phyloP scores from a whole-genome alignment of 2,329 filamentous ascomycete species.

The Bipolaris cookei region DNA sequence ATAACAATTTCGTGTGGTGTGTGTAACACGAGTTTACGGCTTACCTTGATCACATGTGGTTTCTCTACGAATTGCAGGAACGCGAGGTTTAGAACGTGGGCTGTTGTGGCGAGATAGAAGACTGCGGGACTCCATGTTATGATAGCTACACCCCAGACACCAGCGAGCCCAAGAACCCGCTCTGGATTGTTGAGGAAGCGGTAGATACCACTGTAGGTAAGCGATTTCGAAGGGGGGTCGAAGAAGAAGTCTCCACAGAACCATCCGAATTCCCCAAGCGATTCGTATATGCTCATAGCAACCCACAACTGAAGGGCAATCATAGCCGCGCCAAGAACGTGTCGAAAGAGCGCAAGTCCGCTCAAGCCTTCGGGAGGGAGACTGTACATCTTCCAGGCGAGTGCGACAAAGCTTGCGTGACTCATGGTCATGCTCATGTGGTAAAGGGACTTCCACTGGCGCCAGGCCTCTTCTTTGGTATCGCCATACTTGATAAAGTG shows the following conservation, averaged over 20 bases:
- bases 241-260: conserved; percentile 89
- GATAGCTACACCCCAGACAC: conserved; percentile 92
- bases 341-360: conserved; percentile 83
- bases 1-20: neutral
- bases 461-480: conserved; percentile 88
- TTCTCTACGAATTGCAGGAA: conserved; percentile 95
- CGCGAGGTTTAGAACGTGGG: conserved; percentile 81
- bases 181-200: conserved; percentile 98
- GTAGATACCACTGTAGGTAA: conserved; percentile 97
- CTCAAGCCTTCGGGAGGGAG: conserved; percentile 86
- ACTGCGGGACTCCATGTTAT: conserved; percentile 90
- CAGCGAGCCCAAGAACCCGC: conserved; percentile 88
- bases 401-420: conserved; percentile 85
- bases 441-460: conserved; percentile 96
- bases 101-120: conserved; percentile 83
- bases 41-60: conserved; percentile 74
- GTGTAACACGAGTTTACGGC: neutral
- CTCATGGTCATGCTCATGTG: conserved; percentile 91
- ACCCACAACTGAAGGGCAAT: conserved; percentile 93
- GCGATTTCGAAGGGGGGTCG: conserved; percentile 76
- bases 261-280: conserved; percentile 96
- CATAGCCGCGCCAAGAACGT: conserved; percentile 80
- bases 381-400: conserved; percentile 95
- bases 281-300: conserved; percentile 89
- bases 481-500: conserved; percentile 98